Percentiles rank a stretch among this genome's conserved stretches.
These are phyloP conservation scores for Calonectria crousiana DNA, from an alignment of 2,329 filamentous ascomycete genomes.

Conservation along the genomic window DNA sequence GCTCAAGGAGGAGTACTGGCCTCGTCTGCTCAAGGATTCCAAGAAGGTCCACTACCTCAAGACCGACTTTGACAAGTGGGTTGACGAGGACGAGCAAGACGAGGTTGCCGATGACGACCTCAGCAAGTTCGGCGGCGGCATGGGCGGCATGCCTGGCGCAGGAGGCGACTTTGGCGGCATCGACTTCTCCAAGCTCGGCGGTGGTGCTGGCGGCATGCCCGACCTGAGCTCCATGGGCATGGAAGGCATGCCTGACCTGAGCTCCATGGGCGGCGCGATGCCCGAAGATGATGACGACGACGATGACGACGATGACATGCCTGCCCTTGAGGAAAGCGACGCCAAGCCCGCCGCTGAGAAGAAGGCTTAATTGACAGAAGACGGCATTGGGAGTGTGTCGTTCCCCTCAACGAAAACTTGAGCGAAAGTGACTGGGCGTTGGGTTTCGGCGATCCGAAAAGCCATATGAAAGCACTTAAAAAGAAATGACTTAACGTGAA, in stretches of 20 bases:
- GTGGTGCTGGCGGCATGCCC: slow-evolving; percentile 67
- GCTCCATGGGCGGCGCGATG: slow-evolving; percentile 55
- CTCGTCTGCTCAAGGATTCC: slow-evolving; percentile 88
- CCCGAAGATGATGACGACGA: slow-evolving; percentile 66
- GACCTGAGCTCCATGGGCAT: slow-evolving; percentile 69
- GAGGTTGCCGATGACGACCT: slow-evolving; percentile 86
- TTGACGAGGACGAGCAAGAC: slow-evolving; percentile 98
- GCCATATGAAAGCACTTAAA: slow-evolving; percentile 30
- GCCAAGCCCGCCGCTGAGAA: slow-evolving; percentile 53
- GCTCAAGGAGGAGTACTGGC: slow-evolving; percentile 94
- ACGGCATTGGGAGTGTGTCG: slow-evolving; percentile 22
- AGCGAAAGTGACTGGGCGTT: slow-evolving; percentile 42
- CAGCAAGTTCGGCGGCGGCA: slow-evolving; percentile 74
- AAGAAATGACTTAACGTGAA: slow-evolving; percentile 7
- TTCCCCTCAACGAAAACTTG: slow-evolving; percentile 34
- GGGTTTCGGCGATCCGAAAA: slow-evolving; percentile 41
- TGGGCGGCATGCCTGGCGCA: slow-evolving; percentile 73
- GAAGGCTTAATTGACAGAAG: slow-evolving; percentile 49
- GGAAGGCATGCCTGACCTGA: slow-evolving; percentile 72
- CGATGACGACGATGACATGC: slow-evolving; percentile 86
- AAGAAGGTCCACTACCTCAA: slow-evolving; percentile 96
- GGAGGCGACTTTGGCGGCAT: slow-evolving; percentile 84
- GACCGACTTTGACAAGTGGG: slow-evolving; percentile 99
- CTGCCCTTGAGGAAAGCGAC: slow-evolving; percentile 74
- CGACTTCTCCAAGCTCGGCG: slow-evolving; percentile 92